These are phyloP conservation scores for Plasmodium coatneyi DNA, from an alignment of 169 alveolate species.

Conservation along the genomic window DNA sequence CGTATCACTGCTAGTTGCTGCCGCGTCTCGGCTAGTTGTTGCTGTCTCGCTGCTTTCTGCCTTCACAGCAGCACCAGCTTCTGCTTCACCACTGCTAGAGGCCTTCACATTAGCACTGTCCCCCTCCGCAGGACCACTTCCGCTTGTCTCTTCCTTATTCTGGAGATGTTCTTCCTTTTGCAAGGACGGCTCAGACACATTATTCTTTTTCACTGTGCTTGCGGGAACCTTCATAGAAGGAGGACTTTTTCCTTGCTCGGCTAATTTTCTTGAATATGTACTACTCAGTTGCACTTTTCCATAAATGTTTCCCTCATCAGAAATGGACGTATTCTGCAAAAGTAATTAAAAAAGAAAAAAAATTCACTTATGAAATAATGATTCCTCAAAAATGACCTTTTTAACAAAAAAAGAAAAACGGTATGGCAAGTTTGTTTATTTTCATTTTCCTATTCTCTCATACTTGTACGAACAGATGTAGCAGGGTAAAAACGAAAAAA, in stretches of 20 bases:
- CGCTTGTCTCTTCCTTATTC: background rate
- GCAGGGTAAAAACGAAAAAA: background rate
- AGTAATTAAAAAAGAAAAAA: background rate
- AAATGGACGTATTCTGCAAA: background rate
- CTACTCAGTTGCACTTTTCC: background rate
- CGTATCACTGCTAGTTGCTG: background rate
- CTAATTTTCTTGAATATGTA: background rate
- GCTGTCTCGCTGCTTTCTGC: background rate
- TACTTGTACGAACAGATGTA: slow-evolving; percentile 14
- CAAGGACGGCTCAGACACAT: background rate
- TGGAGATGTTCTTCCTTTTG: background rate
- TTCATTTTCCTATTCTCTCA: background rate
- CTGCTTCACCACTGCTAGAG: background rate
- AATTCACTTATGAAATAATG: background rate
- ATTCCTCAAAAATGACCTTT: background rate
- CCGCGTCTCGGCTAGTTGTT: background rate
- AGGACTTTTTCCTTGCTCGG: background rate
- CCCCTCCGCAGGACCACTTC: background rate
- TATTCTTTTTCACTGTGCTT: background rate
- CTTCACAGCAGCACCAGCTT: background rate
- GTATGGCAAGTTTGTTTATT: background rate
- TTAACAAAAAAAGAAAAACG: background rate
- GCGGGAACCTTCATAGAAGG: background rate
- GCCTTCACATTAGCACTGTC: background rate
- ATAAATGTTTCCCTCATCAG: background rate